phyloP scores from a whole-genome alignment of 805 yeast genomes.

The Saturnispora bothae region DNA sequence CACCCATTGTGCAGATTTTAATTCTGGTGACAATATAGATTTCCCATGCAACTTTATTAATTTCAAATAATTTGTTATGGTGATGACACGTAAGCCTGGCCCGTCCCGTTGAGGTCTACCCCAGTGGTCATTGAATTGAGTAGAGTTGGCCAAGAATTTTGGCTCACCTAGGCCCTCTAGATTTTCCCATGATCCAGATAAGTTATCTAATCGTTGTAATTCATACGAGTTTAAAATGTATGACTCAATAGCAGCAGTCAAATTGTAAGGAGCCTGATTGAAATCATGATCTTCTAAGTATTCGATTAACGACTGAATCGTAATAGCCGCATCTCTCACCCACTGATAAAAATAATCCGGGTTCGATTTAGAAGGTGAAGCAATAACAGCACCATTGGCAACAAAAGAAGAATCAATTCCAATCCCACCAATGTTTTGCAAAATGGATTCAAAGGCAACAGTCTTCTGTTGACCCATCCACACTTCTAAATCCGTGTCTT shows the following conservation, averaged over 20 bases:
- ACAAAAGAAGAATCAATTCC: conserved; percentile 28
- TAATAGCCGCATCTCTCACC: conserved; percentile 83
- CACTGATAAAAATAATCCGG: conserved; percentile 89
- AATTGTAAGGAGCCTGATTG: conserved; percentile 14
- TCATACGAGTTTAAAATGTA: conserved; percentile 49
- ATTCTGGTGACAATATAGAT: conserved; percentile 20
- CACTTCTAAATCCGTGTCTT: conserved; percentile 27
- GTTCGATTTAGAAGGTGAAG: conserved; percentile 59
- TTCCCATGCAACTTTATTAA: conserved; percentile 28
- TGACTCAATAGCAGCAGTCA: conserved; percentile 33
- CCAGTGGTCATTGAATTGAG: conserved; percentile 60
- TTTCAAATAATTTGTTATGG: conserved; percentile 47
- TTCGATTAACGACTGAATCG: conserved; percentile 54
- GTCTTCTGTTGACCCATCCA: conserved; percentile 40
- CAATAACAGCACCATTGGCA: conserved; percentile 64
- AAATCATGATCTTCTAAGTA: conserved; percentile 35
- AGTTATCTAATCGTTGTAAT: conserved; percentile 59
- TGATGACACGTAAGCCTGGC: conserved; percentile 69
- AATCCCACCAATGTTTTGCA: conserved; percentile 48
- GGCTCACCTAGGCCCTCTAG: conserved; percentile 79
- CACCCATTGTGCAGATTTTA: conserved; percentile 27
- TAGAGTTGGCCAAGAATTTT: conserved; percentile 60
- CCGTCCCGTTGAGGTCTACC: conserved; percentile 97
- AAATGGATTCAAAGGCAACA: conserved; percentile 34
- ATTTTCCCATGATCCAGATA: conserved; percentile 50